These are phyloP conservation scores for Thelonectria rubi DNA, from an alignment of 2,329 filamentous ascomycete species.

Conservation along the genomic window DNA sequence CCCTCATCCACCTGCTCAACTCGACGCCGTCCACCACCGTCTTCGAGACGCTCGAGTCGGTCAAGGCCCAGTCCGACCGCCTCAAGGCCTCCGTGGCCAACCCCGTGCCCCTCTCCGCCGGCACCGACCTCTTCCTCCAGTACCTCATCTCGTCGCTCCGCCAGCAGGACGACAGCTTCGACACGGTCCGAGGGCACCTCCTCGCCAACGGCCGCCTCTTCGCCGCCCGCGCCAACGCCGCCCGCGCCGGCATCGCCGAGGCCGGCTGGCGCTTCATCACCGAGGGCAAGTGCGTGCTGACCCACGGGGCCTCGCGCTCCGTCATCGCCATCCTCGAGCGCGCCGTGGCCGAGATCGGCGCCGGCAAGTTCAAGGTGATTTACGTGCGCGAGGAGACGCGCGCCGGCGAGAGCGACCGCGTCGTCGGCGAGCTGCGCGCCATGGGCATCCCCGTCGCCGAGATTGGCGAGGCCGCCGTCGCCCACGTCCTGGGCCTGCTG, in stretches of 20 bases:
- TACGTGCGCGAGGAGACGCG: conserved; percentile 72
- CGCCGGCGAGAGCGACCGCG: conserved; percentile 70
- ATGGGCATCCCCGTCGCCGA: conserved; percentile 82
- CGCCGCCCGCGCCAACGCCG: conserved; percentile 85
- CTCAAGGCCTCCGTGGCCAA: conserved; percentile 85
- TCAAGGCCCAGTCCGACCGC: conserved; percentile 78
- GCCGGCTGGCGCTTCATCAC: conserved; percentile 81
- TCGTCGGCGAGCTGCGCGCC: conserved; percentile 75
- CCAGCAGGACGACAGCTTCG: conserved; percentile 69
- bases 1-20: conserved; percentile 86
- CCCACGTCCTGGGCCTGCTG: conserved; percentile 72
- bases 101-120: conserved; percentile 89
- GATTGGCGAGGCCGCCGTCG: conserved; percentile 69
- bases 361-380: conserved; percentile 81
- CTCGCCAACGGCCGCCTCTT: conserved; percentile 88
- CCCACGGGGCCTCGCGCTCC: conserved; percentile 86
- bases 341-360: conserved; percentile 66
- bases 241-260: conserved; percentile 82
- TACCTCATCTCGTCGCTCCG: conserved; percentile 83
- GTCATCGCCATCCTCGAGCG: conserved; percentile 80
- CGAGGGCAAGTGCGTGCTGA: conserved; percentile 84
- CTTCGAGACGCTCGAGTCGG: conserved; percentile 89
- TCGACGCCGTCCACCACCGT: conserved; percentile 84
- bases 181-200: conserved; percentile 82
- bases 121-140: conserved; percentile 94